Base-by-base conservation (phyloP, 306 rosid species). In the Elaeagnus macrophylla region DNA sequence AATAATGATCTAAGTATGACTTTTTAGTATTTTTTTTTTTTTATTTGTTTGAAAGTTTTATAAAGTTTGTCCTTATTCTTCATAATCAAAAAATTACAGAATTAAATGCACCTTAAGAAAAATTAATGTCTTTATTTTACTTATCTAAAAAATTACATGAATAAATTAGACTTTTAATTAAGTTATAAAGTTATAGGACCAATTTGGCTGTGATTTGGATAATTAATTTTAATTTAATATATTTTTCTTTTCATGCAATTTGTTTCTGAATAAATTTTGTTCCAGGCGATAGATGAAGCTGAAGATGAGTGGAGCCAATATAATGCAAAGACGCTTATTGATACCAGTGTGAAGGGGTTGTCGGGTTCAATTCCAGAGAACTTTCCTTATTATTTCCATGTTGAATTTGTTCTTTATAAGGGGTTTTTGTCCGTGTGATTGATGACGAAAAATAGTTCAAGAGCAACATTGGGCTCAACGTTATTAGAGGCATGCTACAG, bases 281-380 rank as follows among this genome's bases (percentile, higher is more conserved):
- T 49, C 51, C 70, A 86, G 97, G 97, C 88, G 32, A 90, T 90
- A 65, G 94, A 83, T 62, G 97, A 90, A 76, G 97, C 94, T 12
- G 91, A 83, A 69, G 88, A 82, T 53, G 94, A 83, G 59, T 90
- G 94, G 97, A 86, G 94, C 70, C 97, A 86, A 63, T 95, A 86
- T 66, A 80, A 86, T 37, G 94, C 95, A 0, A 90, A 90, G 65
- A 86, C 71, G 59, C 94, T 89, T 3, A 86, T 90, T 1, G 94
- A 85, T 54, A 85, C 97, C 5, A 84, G 87, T 48, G 59, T 61
- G 58, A 83, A 83, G 77, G 95, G 97, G 13, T 42, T 90, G 64
- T 80, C 88, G 14, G 82, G 80, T 57, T 83, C 86, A n/a, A 78
- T 86, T 54, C 95, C 97, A 1, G 78, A 78, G 62, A 52, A 86